A percentile compares a stretch with the other conserved stretches of the same genome.
phyloP scores from a whole-genome alignment of 2,329 filamentous ascomycete genomes.

The Pyricularia sp. region DNA sequence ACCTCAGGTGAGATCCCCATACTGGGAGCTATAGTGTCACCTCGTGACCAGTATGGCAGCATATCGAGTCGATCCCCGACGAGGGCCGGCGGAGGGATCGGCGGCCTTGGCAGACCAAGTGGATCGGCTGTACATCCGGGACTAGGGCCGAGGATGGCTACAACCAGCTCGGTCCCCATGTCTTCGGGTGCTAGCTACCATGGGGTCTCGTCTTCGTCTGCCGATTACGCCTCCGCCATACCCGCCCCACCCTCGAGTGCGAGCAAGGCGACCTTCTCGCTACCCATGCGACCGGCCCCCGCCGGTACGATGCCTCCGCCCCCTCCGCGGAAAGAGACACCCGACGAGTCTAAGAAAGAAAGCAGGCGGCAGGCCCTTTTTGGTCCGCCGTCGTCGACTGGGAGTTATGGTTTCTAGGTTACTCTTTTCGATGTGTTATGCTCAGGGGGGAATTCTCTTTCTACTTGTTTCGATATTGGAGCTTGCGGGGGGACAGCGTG shows the following conservation, averaged over 20 bases:
- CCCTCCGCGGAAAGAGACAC: constrained; percentile 37
- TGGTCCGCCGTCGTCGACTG: constrained; percentile 28
- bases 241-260: constrained; percentile 24
- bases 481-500: background rate
- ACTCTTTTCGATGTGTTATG: background rate
- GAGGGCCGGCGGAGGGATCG: constrained; percentile 28
- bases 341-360: constrained; percentile 38
- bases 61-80: constrained; percentile 37
- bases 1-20: constrained; percentile 64
- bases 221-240: constrained; percentile 13
- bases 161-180: constrained; percentile 40
- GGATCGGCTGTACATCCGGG: constrained; percentile 35
- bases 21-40: constrained; percentile 41
- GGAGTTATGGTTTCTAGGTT: constrained; percentile 15
- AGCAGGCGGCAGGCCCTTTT: constrained; percentile 41
- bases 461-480: background rate
- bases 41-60: constrained; percentile 33
- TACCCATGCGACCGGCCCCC: constrained; percentile 52
- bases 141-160: constrained; percentile 36
- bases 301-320: constrained; percentile 48
- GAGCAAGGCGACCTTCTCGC: constrained; percentile 39
- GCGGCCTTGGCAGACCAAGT: constrained; percentile 31
- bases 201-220: background rate
- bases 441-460: background rate
- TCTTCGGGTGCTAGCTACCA: constrained; percentile 8